Base-by-base conservation (phyloP, 805 yeast species). In the Metschnikowia lachancei region DNA sequence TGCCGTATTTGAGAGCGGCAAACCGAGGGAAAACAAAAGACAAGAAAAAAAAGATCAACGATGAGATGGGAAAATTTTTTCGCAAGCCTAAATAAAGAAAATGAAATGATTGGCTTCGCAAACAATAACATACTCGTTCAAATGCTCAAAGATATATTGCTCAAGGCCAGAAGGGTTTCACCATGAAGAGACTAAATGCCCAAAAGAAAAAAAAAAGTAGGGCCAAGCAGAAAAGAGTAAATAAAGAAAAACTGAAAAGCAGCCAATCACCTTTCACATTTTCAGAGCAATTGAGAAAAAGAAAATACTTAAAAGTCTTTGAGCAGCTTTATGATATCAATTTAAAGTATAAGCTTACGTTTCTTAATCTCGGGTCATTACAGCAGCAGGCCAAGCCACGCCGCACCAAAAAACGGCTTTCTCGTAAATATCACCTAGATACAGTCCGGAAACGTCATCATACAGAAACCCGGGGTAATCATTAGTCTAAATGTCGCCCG, bases 1-100 rank as follows among this genome's bases (percentile, higher is more conserved):
- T 36, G 39, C 39, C 31, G 39, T 31, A 36, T 4, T 36, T 24
- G 30, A 16, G 11, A 31, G n/a, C 39, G 39, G 22, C 39, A 36
- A 36, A 36, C 14, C 28, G 39, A 36, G 39, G 13, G 19, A 12
- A 36, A n/a, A n/a, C n/a, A 24, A 20, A 24, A 36, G 11, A 26
- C 16, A 26, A 19, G 11, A 24, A 36, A 24, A 12, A 36, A 36
- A 36, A 4, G 19, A 36, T 11, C 9, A 36, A 19, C n/a, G 26
- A 35, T 11, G 26, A 20, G 13, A 35, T 7, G n/a, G 10, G n/a
- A n/a, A n/a, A n/a, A n/a, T n/a, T n/a, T n/a, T n/a, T n/a, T n/a
- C n/a, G n/a, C n/a, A 19, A 19, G 18, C 4, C 9, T 9, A 19
- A 26, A n/a, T 19, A 13, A 36, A 16, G 13, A 22, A 36, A 36